Percentiles rank a stretch among this genome's conserved stretches.
phyloP scores from a whole-genome alignment of 2,329 filamentous ascomycete species.

The Alternaria triticina region DNA sequence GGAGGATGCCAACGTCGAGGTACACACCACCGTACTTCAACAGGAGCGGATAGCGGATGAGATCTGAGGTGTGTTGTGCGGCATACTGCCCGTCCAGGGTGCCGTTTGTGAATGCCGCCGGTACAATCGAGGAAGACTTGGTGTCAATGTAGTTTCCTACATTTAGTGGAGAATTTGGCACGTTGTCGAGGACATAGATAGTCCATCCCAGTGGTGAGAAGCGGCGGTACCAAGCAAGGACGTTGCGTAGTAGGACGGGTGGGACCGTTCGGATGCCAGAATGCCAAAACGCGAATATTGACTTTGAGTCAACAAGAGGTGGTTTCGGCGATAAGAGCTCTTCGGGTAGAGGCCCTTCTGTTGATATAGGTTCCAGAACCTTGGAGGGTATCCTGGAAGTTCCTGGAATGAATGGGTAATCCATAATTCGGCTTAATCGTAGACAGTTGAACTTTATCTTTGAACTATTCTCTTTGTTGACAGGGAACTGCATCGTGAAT shows the following conservation, averaged over 20 bases:
- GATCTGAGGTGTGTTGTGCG: slow-evolving; percentile 63
- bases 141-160: slow-evolving; percentile 59
- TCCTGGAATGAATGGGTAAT: neutral
- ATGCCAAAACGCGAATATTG: slow-evolving; percentile 67
- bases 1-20: slow-evolving; percentile 63
- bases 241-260: slow-evolving; percentile 59
- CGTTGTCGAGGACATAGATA: slow-evolving; percentile 59
- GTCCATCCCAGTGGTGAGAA: slow-evolving; percentile 60
- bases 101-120: slow-evolving; percentile 58
- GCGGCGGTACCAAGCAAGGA: slow-evolving; percentile 62
- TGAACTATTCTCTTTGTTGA: neutral
- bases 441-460: neutral
- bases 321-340: slow-evolving; percentile 29
- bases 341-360: slow-evolving; percentile 5
- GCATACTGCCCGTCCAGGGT: slow-evolving; percentile 59
- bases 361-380: neutral
- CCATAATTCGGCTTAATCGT: neutral
- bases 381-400: neutral
- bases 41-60: slow-evolving; percentile 64
- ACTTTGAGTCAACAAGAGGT: slow-evolving; percentile 56
- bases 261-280: slow-evolving; percentile 58
- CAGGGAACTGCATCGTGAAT: neutral
- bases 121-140: slow-evolving; percentile 53
- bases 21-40: slow-evolving; percentile 65
- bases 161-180: slow-evolving; percentile 55